These are phyloP conservation scores for Acrodontium crateriforme DNA, from an alignment of 2,329 filamentous ascomycete species.

Conservation along the genomic window DNA sequence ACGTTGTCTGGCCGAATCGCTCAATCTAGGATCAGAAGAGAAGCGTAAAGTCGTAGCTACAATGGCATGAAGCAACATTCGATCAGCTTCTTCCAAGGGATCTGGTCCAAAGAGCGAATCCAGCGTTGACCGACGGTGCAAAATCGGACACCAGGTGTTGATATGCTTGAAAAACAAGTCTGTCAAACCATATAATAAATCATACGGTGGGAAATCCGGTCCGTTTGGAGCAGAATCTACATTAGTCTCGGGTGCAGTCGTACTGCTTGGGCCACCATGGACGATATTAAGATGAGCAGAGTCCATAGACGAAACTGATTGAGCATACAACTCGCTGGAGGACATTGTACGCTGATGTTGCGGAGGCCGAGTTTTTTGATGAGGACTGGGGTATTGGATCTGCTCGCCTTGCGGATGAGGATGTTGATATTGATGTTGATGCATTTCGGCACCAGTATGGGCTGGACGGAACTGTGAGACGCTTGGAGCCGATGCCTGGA, in stretches of 20 bases:
- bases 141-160: slow-evolving; percentile 65
- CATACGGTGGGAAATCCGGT: slow-evolving; percentile 43
- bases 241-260: slow-evolving; percentile 5
- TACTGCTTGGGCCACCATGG: slow-evolving; percentile 10
- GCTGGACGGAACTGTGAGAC: no score
- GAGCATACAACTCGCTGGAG: slow-evolving; percentile 16
- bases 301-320: slow-evolving; percentile 34
- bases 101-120: slow-evolving; percentile 66
- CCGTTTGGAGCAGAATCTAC: slow-evolving; percentile 23
- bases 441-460: slow-evolving; percentile 11
- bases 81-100: slow-evolving; percentile 64
- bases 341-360: no score
- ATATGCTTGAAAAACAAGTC: slow-evolving; percentile 52
- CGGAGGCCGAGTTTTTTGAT: no score
- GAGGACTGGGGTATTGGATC: no score
- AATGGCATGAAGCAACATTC: slow-evolving; percentile 73
- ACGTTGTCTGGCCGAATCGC: slow-evolving; percentile 54
- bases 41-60: slow-evolving; percentile 79
- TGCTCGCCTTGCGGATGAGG: slow-evolving; percentile 12
- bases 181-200: slow-evolving; percentile 45
- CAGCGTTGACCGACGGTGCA: slow-evolving; percentile 72
- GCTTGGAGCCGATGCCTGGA: no score
- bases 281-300: slow-evolving; percentile 45
- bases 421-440: slow-evolving; percentile 6
- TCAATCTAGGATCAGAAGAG: slow-evolving; percentile 62